Evolutionary conservation across 1,284 basidiomycete species (phyloP), one percentile per base, ranked within the genome.

Genomic region (Rhodotorula sp.): DNA sequence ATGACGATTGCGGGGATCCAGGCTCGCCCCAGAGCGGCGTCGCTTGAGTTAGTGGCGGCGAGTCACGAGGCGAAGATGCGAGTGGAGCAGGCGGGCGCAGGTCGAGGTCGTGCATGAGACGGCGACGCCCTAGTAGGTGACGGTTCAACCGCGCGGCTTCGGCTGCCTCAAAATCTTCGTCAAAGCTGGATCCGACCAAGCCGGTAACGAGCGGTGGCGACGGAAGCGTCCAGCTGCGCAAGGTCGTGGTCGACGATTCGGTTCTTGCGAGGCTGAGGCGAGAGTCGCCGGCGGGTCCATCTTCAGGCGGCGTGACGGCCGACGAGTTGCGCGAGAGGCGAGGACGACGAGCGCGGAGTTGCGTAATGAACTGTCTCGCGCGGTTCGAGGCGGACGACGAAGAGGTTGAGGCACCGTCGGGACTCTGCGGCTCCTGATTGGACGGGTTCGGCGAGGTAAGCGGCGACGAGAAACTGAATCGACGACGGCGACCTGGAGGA

Each of bases 331-430:
- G 52, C 13, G 64, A 36, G n/a, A 73, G 34, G 2, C 68, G 54
- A 4, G 73, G 73, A 15, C 73, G 67, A 1, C 73, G 60, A 9
- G 73, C 58, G 15, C 73, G 62, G 8, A 74, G 66, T 36, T 59
- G 63, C 30, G 67, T 70, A 27, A 74, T 44, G 54, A 74, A 74
- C 24, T 66, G 63, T 6, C 66, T 56, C 15, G 69, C 46, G 0
- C 66, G 59, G 9, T 27, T 39, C 22, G 51, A 51, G 20, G 53
- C 46, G 24, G 54, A 46, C n/a, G 65, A 66, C 11, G 39, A 29
- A 10, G 49, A n/a, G 4, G 60, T 29, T 10, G 47, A 24, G 10
- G n/a, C 36, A n/a, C 13, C n/a, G 39, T 22, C 47, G 0, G 55
- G 36, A 27, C 36, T 56, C 3, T 27, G 36, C 34, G 56, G 27